phyloP scores from a whole-genome alignment of 192 early-diverging fungal species.

The Geranomyces michiganensis region DNA sequence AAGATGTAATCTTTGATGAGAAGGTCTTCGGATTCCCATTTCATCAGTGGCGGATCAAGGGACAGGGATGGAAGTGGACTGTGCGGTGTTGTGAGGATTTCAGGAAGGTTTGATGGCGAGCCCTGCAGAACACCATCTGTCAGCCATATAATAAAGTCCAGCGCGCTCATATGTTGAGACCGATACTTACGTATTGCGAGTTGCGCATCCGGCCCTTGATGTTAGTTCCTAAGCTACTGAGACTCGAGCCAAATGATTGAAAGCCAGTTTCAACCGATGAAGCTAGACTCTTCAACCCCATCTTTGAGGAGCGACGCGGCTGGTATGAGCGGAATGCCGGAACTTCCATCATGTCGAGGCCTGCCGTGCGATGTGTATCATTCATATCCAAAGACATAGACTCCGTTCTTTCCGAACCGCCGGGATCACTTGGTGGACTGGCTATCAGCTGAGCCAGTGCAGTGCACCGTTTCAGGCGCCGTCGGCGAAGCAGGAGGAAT shows the following conservation, averaged over 20 bases:
- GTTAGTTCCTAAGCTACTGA: conserved; percentile 1
- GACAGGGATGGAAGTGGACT: background rate
- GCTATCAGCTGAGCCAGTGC: background rate
- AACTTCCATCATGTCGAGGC: background rate
- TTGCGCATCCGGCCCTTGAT: background rate
- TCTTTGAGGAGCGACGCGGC: background rate
- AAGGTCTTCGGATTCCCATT: conserved; percentile 7
- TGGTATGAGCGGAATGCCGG: conserved; percentile 4
- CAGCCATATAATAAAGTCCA: background rate
- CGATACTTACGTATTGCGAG: background rate
- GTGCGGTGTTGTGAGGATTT: conserved; percentile 1
- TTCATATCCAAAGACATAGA: background rate
- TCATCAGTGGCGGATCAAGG: background rate
- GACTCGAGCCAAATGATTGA: conserved; percentile 2
- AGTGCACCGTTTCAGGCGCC: background rate
- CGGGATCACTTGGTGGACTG: background rate
- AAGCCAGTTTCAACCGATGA: conserved; percentile 4
- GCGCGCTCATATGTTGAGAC: background rate
- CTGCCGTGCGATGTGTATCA: background rate
- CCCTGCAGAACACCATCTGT: background rate
- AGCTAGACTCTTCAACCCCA: background rate
- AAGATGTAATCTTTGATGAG: conserved; percentile 5
- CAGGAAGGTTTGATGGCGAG: background rate
- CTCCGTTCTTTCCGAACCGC: background rate
- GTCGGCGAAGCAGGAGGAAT: background rate